These are phyloP conservation scores for Cyclocybe aegerita DNA, from an alignment of 768 basidiomycete genomes.

Conservation along the genomic window DNA sequence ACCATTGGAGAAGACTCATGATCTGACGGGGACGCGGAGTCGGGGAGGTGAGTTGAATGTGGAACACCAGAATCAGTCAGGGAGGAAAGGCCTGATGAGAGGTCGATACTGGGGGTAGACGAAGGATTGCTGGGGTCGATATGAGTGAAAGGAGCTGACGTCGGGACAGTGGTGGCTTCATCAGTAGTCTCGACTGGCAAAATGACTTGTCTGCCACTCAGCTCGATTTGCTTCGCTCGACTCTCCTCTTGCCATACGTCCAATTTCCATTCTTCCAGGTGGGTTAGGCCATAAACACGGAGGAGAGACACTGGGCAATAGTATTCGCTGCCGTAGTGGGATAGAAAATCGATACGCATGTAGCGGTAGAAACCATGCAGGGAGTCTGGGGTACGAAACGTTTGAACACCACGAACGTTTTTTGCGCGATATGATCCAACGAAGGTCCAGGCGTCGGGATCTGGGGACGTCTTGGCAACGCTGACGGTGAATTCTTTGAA, in stretches of 20 bases:
- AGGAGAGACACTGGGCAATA: constrained; percentile 94
- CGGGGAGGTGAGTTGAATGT: neutral
- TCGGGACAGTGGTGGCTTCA: neutral
- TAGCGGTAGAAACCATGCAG: constrained; percentile 88
- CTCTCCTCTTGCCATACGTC: constrained; percentile 80
- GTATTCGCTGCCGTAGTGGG: constrained; percentile 92
- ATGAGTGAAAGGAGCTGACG: too few relatives aligned
- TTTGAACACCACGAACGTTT: constrained; percentile 90
- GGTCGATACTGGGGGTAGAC: too few relatives aligned
- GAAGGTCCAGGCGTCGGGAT: constrained; percentile 61
- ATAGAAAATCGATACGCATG: constrained; percentile 90
- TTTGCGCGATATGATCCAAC: constrained; percentile 84
- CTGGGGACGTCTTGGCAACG: constrained; percentile 76
- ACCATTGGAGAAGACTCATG: too few relatives aligned
- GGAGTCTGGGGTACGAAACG: constrained; percentile 75
- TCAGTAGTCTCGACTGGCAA: constrained; percentile 5
- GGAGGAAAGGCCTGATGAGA: too few relatives aligned
- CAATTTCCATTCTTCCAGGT: constrained; percentile 96
- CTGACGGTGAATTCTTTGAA: constrained; percentile 91
- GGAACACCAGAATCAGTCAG: too few relatives aligned
- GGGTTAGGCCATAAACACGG: constrained; percentile 92
- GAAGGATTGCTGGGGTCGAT: too few relatives aligned
- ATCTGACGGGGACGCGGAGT: neutral
- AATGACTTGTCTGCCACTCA: constrained; percentile 25
- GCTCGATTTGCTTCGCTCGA: constrained; percentile 40